Base-by-base conservation (phyloP, 2,329 filamentous ascomycete genomes). In the Talaromyces sp. region DNA sequence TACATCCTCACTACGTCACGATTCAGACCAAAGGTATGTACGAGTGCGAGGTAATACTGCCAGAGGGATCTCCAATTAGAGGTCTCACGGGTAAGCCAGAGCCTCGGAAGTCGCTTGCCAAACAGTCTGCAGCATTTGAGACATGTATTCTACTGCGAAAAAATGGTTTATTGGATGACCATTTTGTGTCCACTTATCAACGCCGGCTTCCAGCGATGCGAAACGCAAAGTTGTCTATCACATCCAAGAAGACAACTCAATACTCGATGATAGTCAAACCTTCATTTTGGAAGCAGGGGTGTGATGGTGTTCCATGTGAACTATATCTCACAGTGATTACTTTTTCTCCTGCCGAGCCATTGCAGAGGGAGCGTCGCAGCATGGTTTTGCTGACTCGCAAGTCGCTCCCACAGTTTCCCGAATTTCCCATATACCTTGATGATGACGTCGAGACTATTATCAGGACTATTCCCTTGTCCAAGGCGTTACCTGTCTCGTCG, bases 91-190 rank as follows among this genome's bases (percentile, higher is more conserved):
- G 95, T 5, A 81, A 79, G 8, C 79, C 86, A 0, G 86, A 89
- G 63, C 75, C 81, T 8, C 91, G 84, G 65, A 98, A 97, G 76
- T 83, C 88, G 35, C 79, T 90, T 19, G 94, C 95, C 4, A 96
- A 95, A 75, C 92, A 91, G 69, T 92, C 93, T 0, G 94, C 93
- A 3, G 94, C 95, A 0, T 98, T 94, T 74, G 87, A 93, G 72
- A 87, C 90, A 60, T 97, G 93, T 72, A 74, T 92, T 1, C 75
- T 87, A 67, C 82, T 99, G 17, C 82, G 89, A 57, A 82, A 86
- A 66, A 84, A 85, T 62, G 85, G 85, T 2, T 87, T 89, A 66
- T 81, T 99, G 5, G 87, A 97, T 72, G 84, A 88, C 0, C 81
- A 92, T 73, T 82, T 98, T 2, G 85, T 91, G 63, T 91, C 95